These are phyloP conservation scores for Furcasterigmium furcatum DNA, from an alignment of 2,329 filamentous ascomycete genomes.

Conservation along the genomic window DNA sequence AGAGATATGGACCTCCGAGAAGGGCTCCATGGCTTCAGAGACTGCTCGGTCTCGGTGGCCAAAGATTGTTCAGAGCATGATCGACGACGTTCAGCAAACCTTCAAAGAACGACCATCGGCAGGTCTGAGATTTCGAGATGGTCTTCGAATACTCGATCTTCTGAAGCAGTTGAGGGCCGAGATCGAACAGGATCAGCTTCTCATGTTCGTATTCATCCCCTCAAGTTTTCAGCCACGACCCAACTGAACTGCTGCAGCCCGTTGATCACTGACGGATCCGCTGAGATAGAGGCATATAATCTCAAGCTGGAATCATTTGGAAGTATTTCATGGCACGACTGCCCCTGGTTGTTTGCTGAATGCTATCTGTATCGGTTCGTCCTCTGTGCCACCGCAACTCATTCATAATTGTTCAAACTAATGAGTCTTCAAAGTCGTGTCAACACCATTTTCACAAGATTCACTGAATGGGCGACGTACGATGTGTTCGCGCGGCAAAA, in stretches of 20 bases:
- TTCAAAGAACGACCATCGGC: not conserved
- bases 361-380: conserved; percentile 63
- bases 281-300: not conserved
- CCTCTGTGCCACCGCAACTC: conserved; percentile 18
- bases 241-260: no score
- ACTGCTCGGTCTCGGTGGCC: conserved; percentile 7
- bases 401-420: conserved; percentile 53
- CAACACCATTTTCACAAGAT: not conserved
- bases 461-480: conserved; percentile 58
- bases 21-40: conserved; percentile 6
- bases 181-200: not conserved
- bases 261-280: not conserved
- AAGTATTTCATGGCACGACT: not conserved
- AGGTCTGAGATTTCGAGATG: not conserved
- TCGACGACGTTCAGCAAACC: conserved; percentile 1
- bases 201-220: not conserved
- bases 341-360: conserved; percentile 59
- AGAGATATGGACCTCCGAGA: conserved; percentile 8
- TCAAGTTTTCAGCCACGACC: no score
- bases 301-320: not conserved
- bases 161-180: not conserved
- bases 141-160: not conserved
- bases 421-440: conserved; percentile 14
- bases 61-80: conserved; percentile 9
- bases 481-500: conserved; percentile 64